phyloP scores from a whole-genome alignment of 768 basidiomycete species.

The Exsudoporus frostii region DNA sequence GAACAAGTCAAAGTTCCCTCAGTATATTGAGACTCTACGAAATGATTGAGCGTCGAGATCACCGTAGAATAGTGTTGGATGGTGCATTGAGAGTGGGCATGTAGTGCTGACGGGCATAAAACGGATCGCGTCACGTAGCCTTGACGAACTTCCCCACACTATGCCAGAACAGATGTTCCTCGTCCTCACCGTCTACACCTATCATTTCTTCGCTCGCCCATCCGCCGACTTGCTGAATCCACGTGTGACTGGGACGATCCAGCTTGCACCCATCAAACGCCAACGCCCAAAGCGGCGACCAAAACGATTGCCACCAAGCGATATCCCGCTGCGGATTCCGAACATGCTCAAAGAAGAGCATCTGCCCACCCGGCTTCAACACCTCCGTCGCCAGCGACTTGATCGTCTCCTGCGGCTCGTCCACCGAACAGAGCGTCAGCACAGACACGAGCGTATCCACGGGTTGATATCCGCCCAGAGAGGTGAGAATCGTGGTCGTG shows the following conservation, averaged over 20 bases:
- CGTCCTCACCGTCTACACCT: conserved; percentile 49
- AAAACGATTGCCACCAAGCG: conserved; percentile 68
- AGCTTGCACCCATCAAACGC: conserved; percentile 63
- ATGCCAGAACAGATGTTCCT: conserved; percentile 61
- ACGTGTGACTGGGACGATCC: conserved; percentile 52
- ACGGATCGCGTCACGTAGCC: conserved; percentile 8
- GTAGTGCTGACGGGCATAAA: neutral
- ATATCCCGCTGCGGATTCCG: conserved; percentile 49
- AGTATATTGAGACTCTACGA: neutral
- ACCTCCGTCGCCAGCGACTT: conserved; percentile 44
- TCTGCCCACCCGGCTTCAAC: conserved; percentile 59
- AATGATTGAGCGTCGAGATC: neutral
- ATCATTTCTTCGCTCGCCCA: conserved; percentile 50
- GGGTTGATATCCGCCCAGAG: conserved; percentile 32
- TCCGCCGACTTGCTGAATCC: conserved; percentile 41
- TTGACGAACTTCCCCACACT: conserved; percentile 56
- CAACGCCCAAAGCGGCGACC: conserved; percentile 66
- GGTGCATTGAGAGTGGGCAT: neutral
- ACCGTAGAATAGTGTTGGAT: neutral
- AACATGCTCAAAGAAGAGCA: conserved; percentile 72
- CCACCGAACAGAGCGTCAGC: conserved; percentile 65
- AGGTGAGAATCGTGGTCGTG: conserved; percentile 42
- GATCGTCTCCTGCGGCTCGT: conserved; percentile 50
- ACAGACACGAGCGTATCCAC: conserved; percentile 66
- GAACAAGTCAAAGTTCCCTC: neutral